Base-by-base conservation (phyloP, 768 basidiomycete species). In the Boletus pseudopeckii region DNA sequence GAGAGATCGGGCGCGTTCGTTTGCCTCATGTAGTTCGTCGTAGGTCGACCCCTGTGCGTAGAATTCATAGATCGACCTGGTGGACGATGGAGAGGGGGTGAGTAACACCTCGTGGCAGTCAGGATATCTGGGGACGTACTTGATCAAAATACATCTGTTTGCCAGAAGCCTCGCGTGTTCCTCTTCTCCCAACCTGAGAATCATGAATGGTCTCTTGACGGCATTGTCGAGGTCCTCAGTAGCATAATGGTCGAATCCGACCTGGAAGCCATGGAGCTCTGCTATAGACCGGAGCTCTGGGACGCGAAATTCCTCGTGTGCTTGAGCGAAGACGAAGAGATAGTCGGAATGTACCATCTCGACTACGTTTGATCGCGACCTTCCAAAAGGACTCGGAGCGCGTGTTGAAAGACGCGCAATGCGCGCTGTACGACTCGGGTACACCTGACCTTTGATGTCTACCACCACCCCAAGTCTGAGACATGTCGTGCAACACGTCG, bases 231-330 rank as follows among this genome's bases (percentile, higher is more conserved):
- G 68, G 57, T 78, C 77, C 47, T 80, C 74, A 15, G 72, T 57
- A 34, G 72, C 61, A 20, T 83, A 73, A 8, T 36, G 59, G 54
- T 61, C 58, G 50, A 90, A 71, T 38, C 70, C 68, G 39, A 90
- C 71, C 0, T 75, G 61, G 67, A 97, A 89, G 9, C 78, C 81
- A 72, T 87, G 68, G 1, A 92, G 77, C 61, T 93, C 83, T 3
- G 90, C 80, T 37, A 94, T 69, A 4, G 92, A 94, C 30, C 72
- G 69, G 0, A 97, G 79, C 66, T 94, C 92, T 33, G 93, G 92
- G 13, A 95, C 68, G 24, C 94, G 78, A 65, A 96, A 96, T 34
- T 90, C 86, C 34, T 80, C 75, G 66, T 96, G 91, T 6, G 77
- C 80, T 69, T 90, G 90, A 2, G 91, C 90, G 70, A 93, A 90